A percentile compares a stretch with the other conserved stretches of the same genome.
Conservation (phyloP, 805 yeast species). For the Candida oleophila region DNA sequence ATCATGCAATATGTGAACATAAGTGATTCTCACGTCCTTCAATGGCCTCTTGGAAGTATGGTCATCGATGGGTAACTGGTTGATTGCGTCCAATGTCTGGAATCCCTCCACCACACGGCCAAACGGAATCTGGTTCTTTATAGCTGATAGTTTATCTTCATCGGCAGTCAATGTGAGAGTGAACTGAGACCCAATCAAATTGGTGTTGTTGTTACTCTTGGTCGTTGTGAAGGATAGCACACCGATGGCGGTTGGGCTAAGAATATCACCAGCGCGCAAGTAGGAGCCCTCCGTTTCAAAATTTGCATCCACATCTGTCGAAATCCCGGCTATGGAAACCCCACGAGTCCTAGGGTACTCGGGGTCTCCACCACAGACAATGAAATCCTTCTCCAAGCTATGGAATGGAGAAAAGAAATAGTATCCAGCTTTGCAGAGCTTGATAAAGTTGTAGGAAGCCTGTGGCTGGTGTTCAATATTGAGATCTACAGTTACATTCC, state of each 20-base stretch:
- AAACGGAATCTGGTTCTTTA: slow-evolving; percentile 28
- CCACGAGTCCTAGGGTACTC: slow-evolving; percentile 29
- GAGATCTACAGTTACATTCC: slow-evolving; percentile 52
- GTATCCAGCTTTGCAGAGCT: slow-evolving; percentile 51
- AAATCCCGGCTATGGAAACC: not conserved
- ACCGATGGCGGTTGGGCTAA: slow-evolving; percentile 9
- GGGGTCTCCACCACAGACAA: slow-evolving; percentile 50
- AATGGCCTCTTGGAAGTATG: slow-evolving; percentile 8
- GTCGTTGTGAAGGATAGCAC: slow-evolving; percentile 11
- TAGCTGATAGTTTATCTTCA: not conserved
- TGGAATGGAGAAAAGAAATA: slow-evolving; percentile 53
- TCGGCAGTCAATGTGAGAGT: not conserved
- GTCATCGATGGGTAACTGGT: slow-evolving; percentile 36
- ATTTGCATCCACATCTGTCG: slow-evolving; percentile 8
- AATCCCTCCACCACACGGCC: slow-evolving; percentile 56
- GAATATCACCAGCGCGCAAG: not conserved
- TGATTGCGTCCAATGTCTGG: slow-evolving; percentile 44
- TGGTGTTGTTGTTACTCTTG: not conserved
- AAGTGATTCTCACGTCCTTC: slow-evolving; percentile 45
- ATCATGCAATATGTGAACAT: slow-evolving; percentile 50
- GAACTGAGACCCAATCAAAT: slow-evolving; percentile 5
- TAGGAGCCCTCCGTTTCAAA: slow-evolving; percentile 9
- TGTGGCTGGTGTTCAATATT: slow-evolving; percentile 29
- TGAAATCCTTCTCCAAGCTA: slow-evolving; percentile 37
- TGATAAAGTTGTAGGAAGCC: slow-evolving; percentile 48